These are phyloP conservation scores for Hypoxylon rubiginosum DNA, from an alignment of 2,329 filamentous ascomycete genomes.

Conservation along the genomic window DNA sequence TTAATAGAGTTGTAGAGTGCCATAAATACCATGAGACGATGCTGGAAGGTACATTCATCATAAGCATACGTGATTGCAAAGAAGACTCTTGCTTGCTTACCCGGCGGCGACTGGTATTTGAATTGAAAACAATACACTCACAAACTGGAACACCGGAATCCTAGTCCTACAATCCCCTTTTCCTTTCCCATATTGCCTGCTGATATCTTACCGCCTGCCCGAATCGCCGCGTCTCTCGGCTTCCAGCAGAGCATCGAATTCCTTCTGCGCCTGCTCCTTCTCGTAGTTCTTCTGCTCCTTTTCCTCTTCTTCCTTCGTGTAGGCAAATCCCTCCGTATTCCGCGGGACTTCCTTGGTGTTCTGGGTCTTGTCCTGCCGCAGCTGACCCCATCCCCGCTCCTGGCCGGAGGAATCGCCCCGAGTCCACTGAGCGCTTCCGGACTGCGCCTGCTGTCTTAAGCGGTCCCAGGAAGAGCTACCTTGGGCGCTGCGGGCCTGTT, in stretches of 20 bases:
- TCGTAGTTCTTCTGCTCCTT: conserved; percentile 53
- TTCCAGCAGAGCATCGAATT: conserved; percentile 65
- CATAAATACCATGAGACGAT: too few species aligned
- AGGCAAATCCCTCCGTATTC: conserved; percentile 53
- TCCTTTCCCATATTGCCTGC: neutral
- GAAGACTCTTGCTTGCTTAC: too few species aligned
- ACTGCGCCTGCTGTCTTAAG: conserved; percentile 55
- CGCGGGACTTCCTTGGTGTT: conserved; percentile 36
- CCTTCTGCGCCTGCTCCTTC: conserved; percentile 63
- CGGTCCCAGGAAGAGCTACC: conserved; percentile 61
- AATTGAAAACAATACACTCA: too few species aligned
- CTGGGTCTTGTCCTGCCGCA: conserved; percentile 46
- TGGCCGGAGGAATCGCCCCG: conserved; percentile 49
- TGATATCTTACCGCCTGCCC: conserved; percentile 23
- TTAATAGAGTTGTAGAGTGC: too few species aligned
- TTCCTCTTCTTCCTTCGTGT: conserved; percentile 55
- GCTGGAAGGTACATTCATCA: too few species aligned
- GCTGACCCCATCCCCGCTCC: conserved; percentile 47
- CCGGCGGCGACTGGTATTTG: too few species aligned
- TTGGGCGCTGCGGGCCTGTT: conserved; percentile 35
- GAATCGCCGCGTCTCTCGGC: conserved; percentile 54
- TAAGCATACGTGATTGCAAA: too few species aligned
- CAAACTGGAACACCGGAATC: too few species aligned
- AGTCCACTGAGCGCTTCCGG: conserved; percentile 37
- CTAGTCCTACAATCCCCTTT: neutral